Evolutionary conservation across 2,329 filamentous ascomycete species (phyloP).

Genomic region (Neoarthrinium moseri): DNA sequence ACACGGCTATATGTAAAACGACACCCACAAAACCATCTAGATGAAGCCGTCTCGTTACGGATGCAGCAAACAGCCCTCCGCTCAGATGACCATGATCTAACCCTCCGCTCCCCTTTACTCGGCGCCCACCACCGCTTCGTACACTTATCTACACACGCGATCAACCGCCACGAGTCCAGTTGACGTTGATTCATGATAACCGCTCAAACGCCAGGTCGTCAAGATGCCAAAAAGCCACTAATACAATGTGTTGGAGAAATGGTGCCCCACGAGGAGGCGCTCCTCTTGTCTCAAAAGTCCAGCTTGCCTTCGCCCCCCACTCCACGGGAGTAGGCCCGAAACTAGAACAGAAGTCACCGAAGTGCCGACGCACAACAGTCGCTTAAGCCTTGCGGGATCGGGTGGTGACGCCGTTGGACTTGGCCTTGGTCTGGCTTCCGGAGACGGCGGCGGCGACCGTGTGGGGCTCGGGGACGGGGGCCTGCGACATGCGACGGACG

Average conservation of each 20-base stretch:
- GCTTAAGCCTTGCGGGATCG: constrained; percentile 69
- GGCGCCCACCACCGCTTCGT: not conserved
- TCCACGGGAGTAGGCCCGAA: not conserved
- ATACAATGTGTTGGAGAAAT: constrained; percentile 20
- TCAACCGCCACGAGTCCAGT: constrained; percentile 1
- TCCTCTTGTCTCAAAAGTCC: too few species aligned
- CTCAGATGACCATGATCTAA: not conserved
- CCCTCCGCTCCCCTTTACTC: not conserved
- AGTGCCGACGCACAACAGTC: constrained; percentile 4
- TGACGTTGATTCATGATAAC: constrained; percentile 10
- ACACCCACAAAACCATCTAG: not conserved
- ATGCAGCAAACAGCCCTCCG: too few species aligned
- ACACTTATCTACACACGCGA: constrained; percentile 8
- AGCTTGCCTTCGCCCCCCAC: not conserved
- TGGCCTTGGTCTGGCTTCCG: constrained; percentile 50
- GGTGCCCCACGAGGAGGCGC: not conserved
- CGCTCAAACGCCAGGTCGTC: constrained; percentile 17
- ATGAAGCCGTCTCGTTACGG: not conserved
- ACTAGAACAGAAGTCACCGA: constrained; percentile 8
- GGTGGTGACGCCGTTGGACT: constrained; percentile 59
- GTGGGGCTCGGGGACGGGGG: constrained; percentile 78
- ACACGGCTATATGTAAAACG: not conserved
- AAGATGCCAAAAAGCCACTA: constrained; percentile 25
- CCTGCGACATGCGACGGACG: constrained; percentile 64
- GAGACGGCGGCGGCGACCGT: constrained; percentile 62